Evolutionary conservation across 2,329 filamentous ascomycete genomes (phyloP), one percentile per base, ranked within the genome.

Genomic region (Rhexocercosporidium sp.): DNA sequence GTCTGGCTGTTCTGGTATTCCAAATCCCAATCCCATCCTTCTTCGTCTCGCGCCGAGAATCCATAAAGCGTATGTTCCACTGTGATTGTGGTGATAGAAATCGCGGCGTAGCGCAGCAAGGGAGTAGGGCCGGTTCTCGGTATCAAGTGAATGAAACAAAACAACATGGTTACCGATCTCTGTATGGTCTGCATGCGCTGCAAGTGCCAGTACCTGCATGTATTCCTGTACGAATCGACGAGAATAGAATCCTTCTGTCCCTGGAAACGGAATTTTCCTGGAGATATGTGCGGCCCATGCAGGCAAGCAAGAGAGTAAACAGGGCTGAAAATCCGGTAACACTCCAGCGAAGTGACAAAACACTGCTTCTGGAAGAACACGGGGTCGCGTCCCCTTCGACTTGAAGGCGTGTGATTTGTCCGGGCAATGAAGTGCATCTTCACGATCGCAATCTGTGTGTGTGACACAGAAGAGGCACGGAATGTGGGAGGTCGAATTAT

Each of bases 181-280:
- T 56, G 53, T 37, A 39, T 37, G 53, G n/a, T 22, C 31, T 37
- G 8, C n/a, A 56, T 37, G 53, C 37, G 53, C 31, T 56, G 53
- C 53, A 56, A 56, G 53, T 20, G 29, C 37, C 53, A 56, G 53
- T 56, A 56, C 53, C 53, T 56, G 53, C 53, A 56, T 56, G 37
- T 22, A n/a, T 22, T 22, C 29, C 53, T 56, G 53, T 56, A 18
- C 18, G 53, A 37, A 56, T 37, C 53, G 53, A 56, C 53, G 31
- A 37, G 53, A 56, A 56, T 56, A 56, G 53, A 56, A 6, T 22
- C 29, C 8, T 37, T 22, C 31, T 14, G 53, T 56, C 29, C 53
- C 53, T 56, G 53, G 25, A 16, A 37, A 56, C 31, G 53, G 53
- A 34, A 37, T 18, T 22, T 56, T n/a, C 39, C 49, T 25, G 25